Evolutionary conservation across 164 flowering plant genomes (phyloP).

Genomic region (Stephania cephalantha): DNA sequence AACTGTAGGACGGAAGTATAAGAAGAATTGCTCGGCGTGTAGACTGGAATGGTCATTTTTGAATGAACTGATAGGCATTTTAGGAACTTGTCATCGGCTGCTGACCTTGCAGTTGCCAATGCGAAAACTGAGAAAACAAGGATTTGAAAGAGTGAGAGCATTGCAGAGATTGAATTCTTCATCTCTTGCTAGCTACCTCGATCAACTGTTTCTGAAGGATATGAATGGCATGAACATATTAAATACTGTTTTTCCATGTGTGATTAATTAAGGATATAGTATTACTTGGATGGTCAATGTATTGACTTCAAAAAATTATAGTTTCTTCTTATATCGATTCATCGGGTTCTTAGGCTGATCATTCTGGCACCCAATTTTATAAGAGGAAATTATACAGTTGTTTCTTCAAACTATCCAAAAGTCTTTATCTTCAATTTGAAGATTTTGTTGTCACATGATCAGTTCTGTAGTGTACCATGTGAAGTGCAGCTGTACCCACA

Average conservation of each 20-base stretch:
- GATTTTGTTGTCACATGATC: neutral
- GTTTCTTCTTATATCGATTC: neutral
- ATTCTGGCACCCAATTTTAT: neutral
- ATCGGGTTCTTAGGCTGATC: neutral
- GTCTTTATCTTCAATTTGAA: neutral
- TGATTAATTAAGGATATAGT: neutral
- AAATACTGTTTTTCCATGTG: neutral
- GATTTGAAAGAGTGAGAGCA: neutral
- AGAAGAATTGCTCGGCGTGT: slow-evolving; percentile 7
- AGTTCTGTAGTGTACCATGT: neutral
- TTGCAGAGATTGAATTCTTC: neutral
- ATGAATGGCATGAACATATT: neutral
- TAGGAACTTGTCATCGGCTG: neutral
- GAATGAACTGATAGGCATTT: neutral
- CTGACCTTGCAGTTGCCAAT: slow-evolving; percentile 7
- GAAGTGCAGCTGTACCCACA: neutral
- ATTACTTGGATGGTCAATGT: neutral
- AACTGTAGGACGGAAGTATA: neutral
- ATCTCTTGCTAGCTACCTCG: neutral
- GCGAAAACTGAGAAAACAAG: neutral
- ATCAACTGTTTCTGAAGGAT: neutral
- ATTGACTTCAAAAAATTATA: neutral
- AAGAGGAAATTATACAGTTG: neutral
- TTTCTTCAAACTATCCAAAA: neutral
- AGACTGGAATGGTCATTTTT: neutral